Percentiles rank a stretch among this genome's conserved stretches.
Evolutionary conservation across 306 rosid species (phyloP).

Genomic region (Herpetospermum pedunculosum): DNA sequence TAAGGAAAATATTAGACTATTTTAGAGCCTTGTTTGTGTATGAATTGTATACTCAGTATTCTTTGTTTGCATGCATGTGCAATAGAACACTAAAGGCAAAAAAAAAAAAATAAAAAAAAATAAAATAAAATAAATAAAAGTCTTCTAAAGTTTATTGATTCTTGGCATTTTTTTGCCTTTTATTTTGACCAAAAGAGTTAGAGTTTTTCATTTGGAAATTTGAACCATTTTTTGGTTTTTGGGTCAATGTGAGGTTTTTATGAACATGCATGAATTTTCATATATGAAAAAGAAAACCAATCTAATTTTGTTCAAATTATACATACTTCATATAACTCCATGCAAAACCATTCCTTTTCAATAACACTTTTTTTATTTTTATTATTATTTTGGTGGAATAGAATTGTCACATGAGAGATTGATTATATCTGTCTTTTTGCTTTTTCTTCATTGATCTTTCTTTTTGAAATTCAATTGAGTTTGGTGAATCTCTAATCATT

Average conservation of each 20-base stretch:
- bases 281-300: background rate
- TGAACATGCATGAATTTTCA: background rate
- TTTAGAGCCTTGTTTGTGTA: background rate
- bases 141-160: background rate
- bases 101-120: no score
- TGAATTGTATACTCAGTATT: background rate
- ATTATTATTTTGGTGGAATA: background rate
- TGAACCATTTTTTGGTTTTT: background rate
- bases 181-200: background rate
- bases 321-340: background rate
- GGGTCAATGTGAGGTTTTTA: background rate
- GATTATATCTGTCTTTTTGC: background rate
- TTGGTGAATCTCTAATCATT: slow-evolving; percentile 4
- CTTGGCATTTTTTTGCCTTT: background rate
- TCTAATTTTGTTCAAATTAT: background rate
- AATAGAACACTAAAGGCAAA: background rate
- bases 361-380: background rate
- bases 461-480: background rate
- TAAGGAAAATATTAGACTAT: background rate
- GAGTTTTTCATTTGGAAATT: background rate
- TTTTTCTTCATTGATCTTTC: background rate
- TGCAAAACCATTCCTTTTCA: background rate
- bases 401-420: background rate
- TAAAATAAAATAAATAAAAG: background rate
- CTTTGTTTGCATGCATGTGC: slow-evolving; percentile 9